phyloP scores from a whole-genome alignment of 441 rosid genomes.

The Flueggea neowawraea region DNA sequence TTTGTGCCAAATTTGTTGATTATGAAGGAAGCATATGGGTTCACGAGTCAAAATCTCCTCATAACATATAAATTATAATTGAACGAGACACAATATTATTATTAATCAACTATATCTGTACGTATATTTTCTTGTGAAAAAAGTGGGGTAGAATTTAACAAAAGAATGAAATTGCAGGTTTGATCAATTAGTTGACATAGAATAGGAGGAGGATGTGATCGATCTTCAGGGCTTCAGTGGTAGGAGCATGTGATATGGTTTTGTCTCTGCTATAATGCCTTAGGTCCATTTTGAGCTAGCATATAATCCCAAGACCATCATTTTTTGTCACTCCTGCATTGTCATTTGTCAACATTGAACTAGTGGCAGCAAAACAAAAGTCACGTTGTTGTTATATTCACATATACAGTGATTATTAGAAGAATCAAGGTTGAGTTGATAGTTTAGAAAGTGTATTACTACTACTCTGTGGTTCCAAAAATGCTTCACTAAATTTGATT shows the following conservation, averaged over 20 bases:
- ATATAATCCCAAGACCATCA: no score
- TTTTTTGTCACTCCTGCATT: no score
- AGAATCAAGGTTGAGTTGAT: conserved; percentile 6
- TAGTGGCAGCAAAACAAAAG: neutral
- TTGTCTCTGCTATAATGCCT: no score
- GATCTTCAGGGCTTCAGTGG: no score
- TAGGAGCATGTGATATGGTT: no score
- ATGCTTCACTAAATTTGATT: conserved; percentile 4
- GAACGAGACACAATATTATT: neutral
- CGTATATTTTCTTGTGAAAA: conserved; percentile 9
- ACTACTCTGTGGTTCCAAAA: neutral
- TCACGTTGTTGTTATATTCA: neutral
- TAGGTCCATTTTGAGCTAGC: no score
- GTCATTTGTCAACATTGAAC: no score
- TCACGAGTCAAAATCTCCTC: no score
- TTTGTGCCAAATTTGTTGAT: no score
- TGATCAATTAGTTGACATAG: no score
- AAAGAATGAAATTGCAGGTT: neutral
- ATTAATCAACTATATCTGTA: neutral
- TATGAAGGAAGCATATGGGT: no score
- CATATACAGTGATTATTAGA: neutral
- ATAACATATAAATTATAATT: neutral
- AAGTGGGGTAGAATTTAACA: conserved; percentile 1
- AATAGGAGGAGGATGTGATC: no score
- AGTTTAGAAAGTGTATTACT: neutral